A percentile compares a stretch with the other conserved stretches of the same genome.
Conservation (phyloP, 2,329 filamentous ascomycete species). For the Ceratocystis colombiana region DNA sequence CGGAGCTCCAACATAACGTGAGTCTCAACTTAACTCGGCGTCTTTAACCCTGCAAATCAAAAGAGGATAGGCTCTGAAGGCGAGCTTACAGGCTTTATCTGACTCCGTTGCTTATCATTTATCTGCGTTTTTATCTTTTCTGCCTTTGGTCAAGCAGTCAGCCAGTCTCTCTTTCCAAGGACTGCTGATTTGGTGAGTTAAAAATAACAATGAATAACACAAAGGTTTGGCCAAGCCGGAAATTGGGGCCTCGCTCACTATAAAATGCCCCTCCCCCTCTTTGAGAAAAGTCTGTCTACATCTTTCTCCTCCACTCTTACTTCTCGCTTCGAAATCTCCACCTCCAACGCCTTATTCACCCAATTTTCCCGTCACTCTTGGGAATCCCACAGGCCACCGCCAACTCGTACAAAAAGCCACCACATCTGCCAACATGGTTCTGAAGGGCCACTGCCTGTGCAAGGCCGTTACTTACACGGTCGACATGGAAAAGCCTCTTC, state of each 20-base stretch:
- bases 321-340: background rate
- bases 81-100: background rate
- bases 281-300: background rate
- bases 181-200: background rate
- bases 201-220: background rate
- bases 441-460: conserved; percentile 61
- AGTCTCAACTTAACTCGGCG: background rate
- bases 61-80: background rate
- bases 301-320: conserved; percentile 4
- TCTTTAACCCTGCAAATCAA: background rate
- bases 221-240: background rate
- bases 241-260: conserved; percentile 17
- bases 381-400: background rate
- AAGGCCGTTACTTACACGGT: conserved; percentile 59
- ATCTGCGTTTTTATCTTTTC: background rate
- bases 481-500: conserved; percentile 41
- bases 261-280: conserved; percentile 16
- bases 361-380: background rate
- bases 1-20: background rate
- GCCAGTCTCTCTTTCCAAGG: background rate
- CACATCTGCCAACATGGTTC: conserved; percentile 43
- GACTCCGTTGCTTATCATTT: background rate
- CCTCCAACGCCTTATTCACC: background rate
- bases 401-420: background rate
- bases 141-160: background rate